Percentiles rank a stretch among this genome's conserved stretches.
These are phyloP conservation scores for Aureobasidium sp. DNA, from an alignment of 2,329 filamentous ascomycete genomes.

Conservation along the genomic window DNA sequence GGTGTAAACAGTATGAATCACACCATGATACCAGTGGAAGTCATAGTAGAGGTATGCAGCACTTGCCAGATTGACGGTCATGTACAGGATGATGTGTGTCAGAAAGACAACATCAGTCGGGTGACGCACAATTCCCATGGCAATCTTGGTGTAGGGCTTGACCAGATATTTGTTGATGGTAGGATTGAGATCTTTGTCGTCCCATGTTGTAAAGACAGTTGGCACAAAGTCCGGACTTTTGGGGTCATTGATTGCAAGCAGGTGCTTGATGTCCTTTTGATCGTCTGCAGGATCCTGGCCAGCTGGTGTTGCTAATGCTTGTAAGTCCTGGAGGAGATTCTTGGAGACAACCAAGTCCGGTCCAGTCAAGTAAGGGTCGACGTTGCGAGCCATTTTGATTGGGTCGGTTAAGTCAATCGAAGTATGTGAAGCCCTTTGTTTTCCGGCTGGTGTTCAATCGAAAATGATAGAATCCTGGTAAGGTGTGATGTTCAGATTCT, in stretches of 20 bases:
- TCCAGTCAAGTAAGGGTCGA: constrained; percentile 29
- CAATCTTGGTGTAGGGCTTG: constrained; percentile 50
- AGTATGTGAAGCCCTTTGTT: too few species aligned
- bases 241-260: constrained; percentile 43
- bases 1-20: constrained; percentile 58
- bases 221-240: constrained; percentile 42
- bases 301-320: constrained; percentile 1
- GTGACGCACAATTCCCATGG: constrained; percentile 49
- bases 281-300: constrained; percentile 16
- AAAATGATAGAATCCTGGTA: not conserved
- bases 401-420: not conserved
- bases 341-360: constrained; percentile 32
- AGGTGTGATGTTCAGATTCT: not conserved
- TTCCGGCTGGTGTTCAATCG: not conserved
- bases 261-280: constrained; percentile 31
- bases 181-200: constrained; percentile 37
- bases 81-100: constrained; percentile 65
- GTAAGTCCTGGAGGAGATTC: constrained; percentile 28
- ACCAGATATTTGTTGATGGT: constrained; percentile 44
- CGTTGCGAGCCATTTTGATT: constrained; percentile 14
- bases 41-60: constrained; percentile 54
- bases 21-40: constrained; percentile 60
- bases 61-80: constrained; percentile 59
- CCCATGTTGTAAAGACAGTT: constrained; percentile 47
- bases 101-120: constrained; percentile 70